Conservation (phyloP, 768 basidiomycete species). For the Leccinum truebloodii region DNA sequence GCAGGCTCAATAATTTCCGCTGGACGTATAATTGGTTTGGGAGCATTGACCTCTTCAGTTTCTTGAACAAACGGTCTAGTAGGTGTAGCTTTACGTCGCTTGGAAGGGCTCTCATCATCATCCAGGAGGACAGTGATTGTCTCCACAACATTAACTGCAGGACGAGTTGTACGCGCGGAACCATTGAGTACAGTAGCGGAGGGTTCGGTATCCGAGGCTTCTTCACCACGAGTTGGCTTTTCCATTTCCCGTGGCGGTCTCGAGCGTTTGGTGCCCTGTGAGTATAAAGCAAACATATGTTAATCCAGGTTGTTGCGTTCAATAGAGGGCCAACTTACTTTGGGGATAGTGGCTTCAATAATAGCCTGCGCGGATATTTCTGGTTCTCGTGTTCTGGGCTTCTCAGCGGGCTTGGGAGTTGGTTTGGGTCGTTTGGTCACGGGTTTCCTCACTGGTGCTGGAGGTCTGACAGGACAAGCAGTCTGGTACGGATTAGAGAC, state of each 20-base stretch:
- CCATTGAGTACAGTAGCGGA: slow-evolving; percentile 20
- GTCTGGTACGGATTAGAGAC: slow-evolving; percentile 79
- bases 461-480: slow-evolving; percentile 61
- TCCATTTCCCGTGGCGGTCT: slow-evolving; percentile 65
- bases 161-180: slow-evolving; percentile 1
- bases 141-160: slow-evolving; percentile 24
- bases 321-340: slow-evolving; percentile 42
- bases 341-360: slow-evolving; percentile 77
- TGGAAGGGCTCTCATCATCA: slow-evolving; percentile 41
- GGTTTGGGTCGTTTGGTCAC: slow-evolving; percentile 40
- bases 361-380: slow-evolving; percentile 60
- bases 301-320: slow-evolving; percentile 6
- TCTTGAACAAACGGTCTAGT: slow-evolving; percentile 27
- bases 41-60: slow-evolving; percentile 33
- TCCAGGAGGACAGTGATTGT: slow-evolving; percentile 42
- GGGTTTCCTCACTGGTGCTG: slow-evolving; percentile 44
- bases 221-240: slow-evolving; percentile 27
- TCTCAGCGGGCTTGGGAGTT: slow-evolving; percentile 36
- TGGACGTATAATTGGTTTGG: slow-evolving; percentile 28
- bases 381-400: slow-evolving; percentile 30
- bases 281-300: slow-evolving; percentile 3
- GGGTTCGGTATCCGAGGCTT: slow-evolving; percentile 9
- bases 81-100: slow-evolving; percentile 48
- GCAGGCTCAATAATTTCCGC: slow-evolving; percentile 43
- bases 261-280: slow-evolving; percentile 75